Conservation (phyloP, 768 basidiomycete genomes). For the Glaciozyma antarctica region DNA sequence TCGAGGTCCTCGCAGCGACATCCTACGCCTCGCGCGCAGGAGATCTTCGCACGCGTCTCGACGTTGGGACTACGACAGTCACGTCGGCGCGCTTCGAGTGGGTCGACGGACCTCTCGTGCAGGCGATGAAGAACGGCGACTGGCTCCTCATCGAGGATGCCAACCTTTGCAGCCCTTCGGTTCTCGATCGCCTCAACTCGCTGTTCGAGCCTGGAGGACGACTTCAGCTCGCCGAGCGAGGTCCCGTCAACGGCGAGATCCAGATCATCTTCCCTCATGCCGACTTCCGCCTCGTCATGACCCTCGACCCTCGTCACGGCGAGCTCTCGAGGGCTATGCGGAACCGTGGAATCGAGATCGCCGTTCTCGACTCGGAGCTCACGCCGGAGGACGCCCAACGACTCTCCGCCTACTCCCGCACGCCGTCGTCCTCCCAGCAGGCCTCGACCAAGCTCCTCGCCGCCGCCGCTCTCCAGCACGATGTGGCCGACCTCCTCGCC, state of each 20-base stretch:
- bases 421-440: background rate
- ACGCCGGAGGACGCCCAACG: background rate
- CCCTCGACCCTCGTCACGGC: slow-evolving; percentile 77
- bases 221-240: slow-evolving; percentile 80
- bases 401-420: background rate
- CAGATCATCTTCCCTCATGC: slow-evolving; percentile 72
- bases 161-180: slow-evolving; percentile 88
- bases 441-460: background rate
- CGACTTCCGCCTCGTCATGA: slow-evolving; percentile 87
- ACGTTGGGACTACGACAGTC: slow-evolving; percentile 6
- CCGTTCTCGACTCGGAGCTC: slow-evolving; percentile 39
- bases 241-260: slow-evolving; percentile 64
- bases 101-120: slow-evolving; percentile 85
- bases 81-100: slow-evolving; percentile 66
- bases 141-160: slow-evolving; percentile 89
- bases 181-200: slow-evolving; percentile 91
- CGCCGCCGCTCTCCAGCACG: background rate
- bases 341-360: slow-evolving; percentile 85
- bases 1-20: background rate
- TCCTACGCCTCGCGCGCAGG: background rate
- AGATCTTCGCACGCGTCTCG: background rate
- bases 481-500: background rate
- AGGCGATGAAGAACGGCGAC: slow-evolving; percentile 71
- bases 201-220: slow-evolving; percentile 79
- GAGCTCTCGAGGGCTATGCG: slow-evolving; percentile 97